Evolutionary conservation across 1,284 basidiomycete species (phyloP).

Genomic region (Pseudozyma hubeiensis): DNA sequence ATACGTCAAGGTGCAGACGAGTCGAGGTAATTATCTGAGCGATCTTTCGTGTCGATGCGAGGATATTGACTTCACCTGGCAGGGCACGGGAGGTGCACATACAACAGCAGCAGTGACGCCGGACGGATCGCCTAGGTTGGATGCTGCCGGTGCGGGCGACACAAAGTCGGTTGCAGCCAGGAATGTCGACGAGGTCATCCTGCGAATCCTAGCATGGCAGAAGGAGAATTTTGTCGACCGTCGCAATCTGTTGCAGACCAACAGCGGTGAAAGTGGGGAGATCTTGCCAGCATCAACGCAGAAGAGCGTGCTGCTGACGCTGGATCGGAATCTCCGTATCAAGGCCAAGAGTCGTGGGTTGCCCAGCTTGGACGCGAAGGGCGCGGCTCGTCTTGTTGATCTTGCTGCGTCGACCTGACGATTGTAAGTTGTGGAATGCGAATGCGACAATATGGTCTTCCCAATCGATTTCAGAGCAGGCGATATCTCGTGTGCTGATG

Average conservation of each 20-base stretch:
- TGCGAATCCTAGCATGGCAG: conserved; percentile 91
- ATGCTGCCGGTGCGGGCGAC: conserved; percentile 11
- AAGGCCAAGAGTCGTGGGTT: conserved; percentile 77
- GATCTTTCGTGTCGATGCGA: conserved; percentile 86
- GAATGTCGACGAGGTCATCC: conserved; percentile 93
- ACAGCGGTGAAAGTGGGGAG: conserved; percentile 27
- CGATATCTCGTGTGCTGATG: too few relatives aligned
- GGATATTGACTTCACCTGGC: conserved; percentile 77
- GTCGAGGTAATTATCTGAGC: conserved; percentile 89
- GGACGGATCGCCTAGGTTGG: conserved; percentile 15
- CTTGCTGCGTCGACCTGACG: neutral
- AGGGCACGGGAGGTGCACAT: conserved; percentile 3
- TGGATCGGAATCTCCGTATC: conserved; percentile 81
- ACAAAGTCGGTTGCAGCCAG: conserved; percentile 73
- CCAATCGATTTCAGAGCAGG: too few relatives aligned
- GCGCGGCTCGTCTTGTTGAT: conserved; percentile 18
- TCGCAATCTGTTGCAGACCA: conserved; percentile 72
- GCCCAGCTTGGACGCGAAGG: conserved; percentile 76
- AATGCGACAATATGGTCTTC: too few relatives aligned
- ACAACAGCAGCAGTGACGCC: neutral
- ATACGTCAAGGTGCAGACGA: conserved; percentile 92
- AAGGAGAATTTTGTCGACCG: conserved; percentile 90
- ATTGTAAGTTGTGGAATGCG: too few relatives aligned
- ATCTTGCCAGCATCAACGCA: conserved; percentile 71
- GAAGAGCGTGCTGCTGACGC: conserved; percentile 87